Conservation (phyloP, 176 grass and related monocot species). For the Urochloa ruziziensis region DNA sequence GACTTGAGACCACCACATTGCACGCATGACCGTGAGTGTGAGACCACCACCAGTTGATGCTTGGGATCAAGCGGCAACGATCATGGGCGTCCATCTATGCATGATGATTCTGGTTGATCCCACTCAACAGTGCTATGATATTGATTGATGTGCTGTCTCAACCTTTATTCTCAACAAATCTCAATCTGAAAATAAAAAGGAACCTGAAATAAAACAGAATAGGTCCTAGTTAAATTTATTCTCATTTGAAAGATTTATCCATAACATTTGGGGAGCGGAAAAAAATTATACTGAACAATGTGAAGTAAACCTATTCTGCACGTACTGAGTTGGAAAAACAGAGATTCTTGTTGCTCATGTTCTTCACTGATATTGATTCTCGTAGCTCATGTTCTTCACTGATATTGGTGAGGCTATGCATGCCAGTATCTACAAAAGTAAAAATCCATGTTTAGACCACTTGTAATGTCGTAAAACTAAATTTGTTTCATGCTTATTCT, state of each 20-base stretch:
- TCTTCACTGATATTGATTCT: too few relatives aligned
- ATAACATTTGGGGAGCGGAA: background rate
- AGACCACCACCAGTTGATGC: constrained; percentile 50
- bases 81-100: constrained; percentile 29
- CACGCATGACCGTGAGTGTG: constrained; percentile 15
- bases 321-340: background rate
- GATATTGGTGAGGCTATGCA: background rate
- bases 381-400: too few relatives aligned
- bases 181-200: background rate
- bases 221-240: background rate
- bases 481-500: background rate
- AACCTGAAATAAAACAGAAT: background rate
- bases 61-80: constrained; percentile 22
- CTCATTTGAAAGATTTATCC: background rate
- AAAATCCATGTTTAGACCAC: too few relatives aligned
- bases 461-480: background rate
- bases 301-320: background rate
- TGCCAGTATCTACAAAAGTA: background rate
- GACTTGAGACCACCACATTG: constrained; percentile 38
- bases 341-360: background rate
- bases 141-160: background rate
- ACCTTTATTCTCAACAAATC: background rate
- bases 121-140: constrained; percentile 4
- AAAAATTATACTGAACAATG: background rate
- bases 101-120: constrained; percentile 5